Conservation (phyloP, 441 rosid genomes). For the Syzygium malaccense region DNA sequence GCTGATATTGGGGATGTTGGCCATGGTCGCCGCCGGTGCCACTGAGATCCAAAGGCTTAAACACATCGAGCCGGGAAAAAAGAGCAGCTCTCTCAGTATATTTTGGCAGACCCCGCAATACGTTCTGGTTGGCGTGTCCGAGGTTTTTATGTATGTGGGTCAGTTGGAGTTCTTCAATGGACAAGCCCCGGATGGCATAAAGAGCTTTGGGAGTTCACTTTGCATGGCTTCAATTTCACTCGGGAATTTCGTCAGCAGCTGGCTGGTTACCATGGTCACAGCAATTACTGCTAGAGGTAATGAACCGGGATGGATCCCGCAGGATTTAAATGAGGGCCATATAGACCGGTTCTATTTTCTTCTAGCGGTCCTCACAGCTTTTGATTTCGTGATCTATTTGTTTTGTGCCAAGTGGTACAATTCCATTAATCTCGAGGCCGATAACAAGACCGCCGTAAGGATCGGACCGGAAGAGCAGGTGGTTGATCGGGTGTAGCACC, state of each 20-base stretch:
- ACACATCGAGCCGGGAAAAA: constrained; percentile 33
- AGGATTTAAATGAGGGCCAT: constrained; percentile 57
- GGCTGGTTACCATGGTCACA: constrained; percentile 68
- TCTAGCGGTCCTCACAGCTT: constrained; percentile 49
- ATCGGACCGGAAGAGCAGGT: background rate
- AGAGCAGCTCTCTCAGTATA: constrained; percentile 53
- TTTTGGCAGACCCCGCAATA: constrained; percentile 94
- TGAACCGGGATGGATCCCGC: constrained; percentile 79
- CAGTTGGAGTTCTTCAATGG: constrained; percentile 85
- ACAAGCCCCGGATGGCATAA: constrained; percentile 86
- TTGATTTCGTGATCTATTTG: constrained; percentile 59
- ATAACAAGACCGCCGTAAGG: background rate
- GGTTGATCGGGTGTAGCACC: background rate
- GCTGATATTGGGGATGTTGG: constrained; percentile 60
- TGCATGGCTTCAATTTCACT: constrained; percentile 95
- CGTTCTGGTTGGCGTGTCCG: constrained; percentile 74
- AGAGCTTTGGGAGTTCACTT: constrained; percentile 88
- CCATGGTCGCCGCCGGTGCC: constrained; percentile 76
- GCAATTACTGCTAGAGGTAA: constrained; percentile 45
- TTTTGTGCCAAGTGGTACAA: constrained; percentile 72
- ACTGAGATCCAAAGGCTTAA: constrained; percentile 63
- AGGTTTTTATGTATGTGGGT: constrained; percentile 92
- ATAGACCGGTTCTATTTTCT: constrained; percentile 77
- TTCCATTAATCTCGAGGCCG: constrained; percentile 40
- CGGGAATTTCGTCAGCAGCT: constrained; percentile 76